These are phyloP conservation scores for Isoetes taiwanensis DNA, from an alignment of 75 land plant genomes.

Conservation along the genomic window DNA sequence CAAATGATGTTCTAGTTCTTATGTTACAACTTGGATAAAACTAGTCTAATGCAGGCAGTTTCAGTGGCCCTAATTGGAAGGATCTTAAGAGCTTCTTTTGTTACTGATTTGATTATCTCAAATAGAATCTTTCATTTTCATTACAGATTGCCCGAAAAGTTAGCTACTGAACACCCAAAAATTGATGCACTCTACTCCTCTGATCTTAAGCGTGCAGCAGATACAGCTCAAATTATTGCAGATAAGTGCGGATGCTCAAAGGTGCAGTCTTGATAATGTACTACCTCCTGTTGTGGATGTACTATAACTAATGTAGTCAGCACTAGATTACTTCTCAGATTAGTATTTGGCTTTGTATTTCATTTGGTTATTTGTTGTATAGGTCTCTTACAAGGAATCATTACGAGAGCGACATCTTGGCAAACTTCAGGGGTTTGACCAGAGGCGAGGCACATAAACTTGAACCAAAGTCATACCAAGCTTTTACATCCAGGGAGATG, in stretches of 20 bases:
- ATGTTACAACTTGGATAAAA: no score
- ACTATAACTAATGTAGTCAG: neutral
- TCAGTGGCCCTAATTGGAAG: no score
- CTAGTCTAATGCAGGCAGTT: no score
- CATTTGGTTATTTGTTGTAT: slow-evolving; percentile 7
- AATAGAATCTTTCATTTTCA: neutral
- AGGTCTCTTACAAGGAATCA: slow-evolving; percentile 28
- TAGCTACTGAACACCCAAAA: slow-evolving; percentile 27
- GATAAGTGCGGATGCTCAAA: slow-evolving; percentile 30
- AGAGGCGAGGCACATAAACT: slow-evolving; percentile 32
- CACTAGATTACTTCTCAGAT: neutral
- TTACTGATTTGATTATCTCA: neutral
- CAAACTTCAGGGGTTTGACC: slow-evolving; percentile 75
- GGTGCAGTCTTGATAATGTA: slow-evolving; percentile 16
- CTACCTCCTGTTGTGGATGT: neutral
- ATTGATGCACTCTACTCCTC: slow-evolving; percentile 56
- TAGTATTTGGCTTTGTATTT: neutral
- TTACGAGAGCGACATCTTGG: slow-evolving; percentile 76
- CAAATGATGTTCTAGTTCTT: no score
- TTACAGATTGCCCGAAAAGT: slow-evolving; percentile 51
- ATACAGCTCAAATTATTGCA: slow-evolving; percentile 63
- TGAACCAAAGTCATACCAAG: slow-evolving; percentile 50
- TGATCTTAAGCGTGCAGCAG: slow-evolving; percentile 64
- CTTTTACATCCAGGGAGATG: slow-evolving; percentile 27
- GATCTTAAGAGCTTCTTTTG: no score